phyloP scores from a whole-genome alignment of 768 basidiomycete genomes.

The Calocybe indica region DNA sequence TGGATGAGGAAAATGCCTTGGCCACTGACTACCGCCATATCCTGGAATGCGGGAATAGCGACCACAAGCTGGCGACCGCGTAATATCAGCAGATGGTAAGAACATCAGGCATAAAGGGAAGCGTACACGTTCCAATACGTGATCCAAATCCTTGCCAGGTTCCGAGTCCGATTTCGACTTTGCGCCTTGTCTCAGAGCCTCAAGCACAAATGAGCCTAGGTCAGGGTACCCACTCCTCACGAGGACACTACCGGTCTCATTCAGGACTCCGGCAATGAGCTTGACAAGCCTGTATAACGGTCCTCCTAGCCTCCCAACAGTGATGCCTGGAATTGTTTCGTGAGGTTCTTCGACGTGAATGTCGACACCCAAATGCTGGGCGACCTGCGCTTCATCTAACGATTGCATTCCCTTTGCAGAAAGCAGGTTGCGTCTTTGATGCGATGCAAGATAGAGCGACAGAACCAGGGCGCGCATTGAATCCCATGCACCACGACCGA shows the following conservation, averaged over 20 bases:
- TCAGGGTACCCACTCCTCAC: conserved; percentile 54
- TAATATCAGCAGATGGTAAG: conserved; percentile 6
- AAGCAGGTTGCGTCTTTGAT: conserved; percentile 52
- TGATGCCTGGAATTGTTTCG: conserved; percentile 60
- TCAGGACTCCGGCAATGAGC: conserved; percentile 55
- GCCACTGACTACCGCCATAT: conserved; percentile 64
- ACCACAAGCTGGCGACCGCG: conserved; percentile 51
- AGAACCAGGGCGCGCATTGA: conserved; percentile 72
- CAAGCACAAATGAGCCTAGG: conserved; percentile 71
- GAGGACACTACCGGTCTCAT: conserved; percentile 68
- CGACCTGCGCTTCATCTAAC: conserved; percentile 51
- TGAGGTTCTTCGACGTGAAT: conserved; percentile 70
- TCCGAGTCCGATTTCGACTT: conserved; percentile 22
- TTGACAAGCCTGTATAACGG: conserved; percentile 68
- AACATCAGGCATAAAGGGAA: neutral
- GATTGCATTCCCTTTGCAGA: conserved; percentile 61
- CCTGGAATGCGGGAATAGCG: conserved; percentile 77
- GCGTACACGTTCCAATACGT: conserved; percentile 58
- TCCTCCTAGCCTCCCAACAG: conserved; percentile 72
- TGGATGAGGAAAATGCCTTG: conserved; percentile 40
- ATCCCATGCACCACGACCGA: conserved; percentile 81
- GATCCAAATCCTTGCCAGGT: conserved; percentile 39
- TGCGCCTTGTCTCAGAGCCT: conserved; percentile 52
- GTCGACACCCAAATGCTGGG: conserved; percentile 66
- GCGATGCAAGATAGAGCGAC: conserved; percentile 62